phyloP scores from a whole-genome alignment of 2,329 filamentous ascomycete genomes.

The Stagonosporopsis cucurbitacearum region DNA sequence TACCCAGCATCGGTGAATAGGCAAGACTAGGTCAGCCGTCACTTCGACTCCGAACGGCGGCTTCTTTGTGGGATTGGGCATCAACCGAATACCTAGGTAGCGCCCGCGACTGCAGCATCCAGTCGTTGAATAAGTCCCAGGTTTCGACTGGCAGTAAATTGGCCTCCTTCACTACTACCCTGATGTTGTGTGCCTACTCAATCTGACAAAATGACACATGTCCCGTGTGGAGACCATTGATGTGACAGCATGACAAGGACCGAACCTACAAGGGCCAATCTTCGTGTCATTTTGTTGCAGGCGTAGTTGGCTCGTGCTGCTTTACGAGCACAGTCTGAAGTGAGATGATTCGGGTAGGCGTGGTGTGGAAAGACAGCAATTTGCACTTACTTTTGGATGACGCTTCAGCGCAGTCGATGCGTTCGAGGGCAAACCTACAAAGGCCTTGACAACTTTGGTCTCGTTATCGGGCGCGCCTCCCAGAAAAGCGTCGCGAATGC shows the following conservation, averaged over 20 bases:
- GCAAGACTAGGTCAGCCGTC: background rate
- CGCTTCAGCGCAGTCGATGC: slow-evolving; percentile 79
- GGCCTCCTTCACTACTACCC: background rate
- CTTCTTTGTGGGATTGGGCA: slow-evolving; percentile 1
- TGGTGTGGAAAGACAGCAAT: background rate
- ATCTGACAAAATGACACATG: background rate
- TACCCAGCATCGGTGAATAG: background rate
- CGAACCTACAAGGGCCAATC: background rate
- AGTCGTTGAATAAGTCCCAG: slow-evolving; percentile 7
- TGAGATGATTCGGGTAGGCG: too few species aligned
- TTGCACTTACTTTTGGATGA: slow-evolving; percentile 74
- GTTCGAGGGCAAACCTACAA: slow-evolving; percentile 65
- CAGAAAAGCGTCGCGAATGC: slow-evolving; percentile 70
- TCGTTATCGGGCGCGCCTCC: slow-evolving; percentile 61
- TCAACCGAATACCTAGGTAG: slow-evolving; percentile 3
- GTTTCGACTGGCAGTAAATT: background rate
- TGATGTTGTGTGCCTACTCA: background rate
- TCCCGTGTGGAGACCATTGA: background rate
- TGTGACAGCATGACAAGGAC: background rate
- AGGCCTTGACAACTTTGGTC: slow-evolving; percentile 70
- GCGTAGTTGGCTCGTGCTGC: background rate
- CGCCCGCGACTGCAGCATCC: background rate
- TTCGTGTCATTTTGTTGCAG: background rate
- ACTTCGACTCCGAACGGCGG: background rate
- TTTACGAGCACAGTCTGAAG: background rate